These are phyloP conservation scores for Canavalia gladiata DNA, from an alignment of 306 rosid species.

Conservation along the genomic window DNA sequence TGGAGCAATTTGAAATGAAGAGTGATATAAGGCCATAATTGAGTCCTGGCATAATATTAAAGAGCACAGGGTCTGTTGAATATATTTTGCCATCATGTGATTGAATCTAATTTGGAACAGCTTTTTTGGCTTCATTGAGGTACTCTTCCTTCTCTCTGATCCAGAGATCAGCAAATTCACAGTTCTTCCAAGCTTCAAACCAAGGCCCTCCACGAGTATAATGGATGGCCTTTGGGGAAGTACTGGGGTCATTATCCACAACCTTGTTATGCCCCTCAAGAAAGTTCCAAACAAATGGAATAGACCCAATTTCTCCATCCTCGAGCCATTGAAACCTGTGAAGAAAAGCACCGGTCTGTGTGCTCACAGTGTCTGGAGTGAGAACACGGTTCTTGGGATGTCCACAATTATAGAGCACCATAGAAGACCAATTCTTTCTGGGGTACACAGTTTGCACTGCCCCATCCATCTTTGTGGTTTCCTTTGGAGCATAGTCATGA, in stretches of 20 bases:
- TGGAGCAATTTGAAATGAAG: neutral
- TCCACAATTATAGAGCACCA: slow-evolving; percentile 75
- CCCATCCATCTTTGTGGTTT: slow-evolving; percentile 78
- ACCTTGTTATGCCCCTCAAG: slow-evolving; percentile 77
- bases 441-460: slow-evolving; percentile 80
- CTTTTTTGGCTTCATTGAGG: slow-evolving; percentile 50
- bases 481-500: slow-evolving; percentile 74
- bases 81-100: neutral
- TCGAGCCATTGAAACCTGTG: slow-evolving; percentile 84
- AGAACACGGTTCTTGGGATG: slow-evolving; percentile 69
- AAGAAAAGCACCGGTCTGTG: slow-evolving; percentile 71
- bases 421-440: slow-evolving; percentile 80
- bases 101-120: slow-evolving; percentile 34
- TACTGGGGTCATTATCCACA: slow-evolving; percentile 57
- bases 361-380: slow-evolving; percentile 61
- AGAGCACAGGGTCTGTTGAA: neutral
- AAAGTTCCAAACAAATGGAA: slow-evolving; percentile 79
- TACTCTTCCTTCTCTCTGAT: slow-evolving; percentile 65
- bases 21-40: neutral
- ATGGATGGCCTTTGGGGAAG: slow-evolving; percentile 68
- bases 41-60: neutral
- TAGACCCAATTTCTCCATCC: slow-evolving; percentile 70
- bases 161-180: slow-evolving; percentile 78
- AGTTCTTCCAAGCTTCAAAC: slow-evolving; percentile 80
- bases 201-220: slow-evolving; percentile 83